Conservation (phyloP, 2,329 filamentous ascomycete species). For the Acrodontium crateriforme region DNA sequence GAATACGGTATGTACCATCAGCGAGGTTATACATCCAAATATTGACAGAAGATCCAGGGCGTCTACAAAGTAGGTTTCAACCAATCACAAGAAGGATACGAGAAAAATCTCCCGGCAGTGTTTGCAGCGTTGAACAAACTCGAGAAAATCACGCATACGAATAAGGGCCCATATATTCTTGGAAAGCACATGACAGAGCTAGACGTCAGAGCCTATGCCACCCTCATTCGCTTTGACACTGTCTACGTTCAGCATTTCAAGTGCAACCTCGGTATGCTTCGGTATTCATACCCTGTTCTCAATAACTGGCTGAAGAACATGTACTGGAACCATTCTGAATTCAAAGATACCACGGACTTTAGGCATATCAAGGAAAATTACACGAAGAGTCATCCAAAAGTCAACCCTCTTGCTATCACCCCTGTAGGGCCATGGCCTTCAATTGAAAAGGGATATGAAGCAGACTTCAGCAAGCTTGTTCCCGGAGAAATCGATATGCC, state of each 20-base stretch:
- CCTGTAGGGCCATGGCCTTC: slow-evolving; percentile 47
- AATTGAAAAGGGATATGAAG: slow-evolving; percentile 39
- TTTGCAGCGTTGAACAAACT: slow-evolving; percentile 48
- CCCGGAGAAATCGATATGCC: slow-evolving; percentile 35
- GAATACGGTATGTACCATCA: slow-evolving; percentile 47
- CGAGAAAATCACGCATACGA: slow-evolving; percentile 33
- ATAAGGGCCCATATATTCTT: slow-evolving; percentile 43
- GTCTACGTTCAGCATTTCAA: slow-evolving; percentile 56
- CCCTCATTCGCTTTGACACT: slow-evolving; percentile 45
- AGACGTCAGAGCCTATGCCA: slow-evolving; percentile 44
- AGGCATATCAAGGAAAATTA: slow-evolving; percentile 56
- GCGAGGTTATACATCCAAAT: background rate
- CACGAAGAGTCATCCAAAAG: slow-evolving; percentile 45
- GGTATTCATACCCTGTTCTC: slow-evolving; percentile 43
- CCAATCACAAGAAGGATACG: slow-evolving; percentile 40
- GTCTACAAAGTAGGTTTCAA: slow-evolving; percentile 50
- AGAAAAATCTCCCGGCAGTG: slow-evolving; percentile 39
- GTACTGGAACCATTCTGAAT: slow-evolving; percentile 43
- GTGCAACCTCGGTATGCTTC: slow-evolving; percentile 47
- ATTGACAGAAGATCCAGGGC: slow-evolving; percentile 19
- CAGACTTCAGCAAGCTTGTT: slow-evolving; percentile 34
- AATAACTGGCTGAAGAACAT: slow-evolving; percentile 47
- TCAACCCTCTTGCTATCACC: slow-evolving; percentile 50
- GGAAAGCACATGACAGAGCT: slow-evolving; percentile 44
- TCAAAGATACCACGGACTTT: slow-evolving; percentile 48